Conservation (phyloP, 2,329 filamentous ascomycete species). For the Chrysosporium queenslandicum region DNA sequence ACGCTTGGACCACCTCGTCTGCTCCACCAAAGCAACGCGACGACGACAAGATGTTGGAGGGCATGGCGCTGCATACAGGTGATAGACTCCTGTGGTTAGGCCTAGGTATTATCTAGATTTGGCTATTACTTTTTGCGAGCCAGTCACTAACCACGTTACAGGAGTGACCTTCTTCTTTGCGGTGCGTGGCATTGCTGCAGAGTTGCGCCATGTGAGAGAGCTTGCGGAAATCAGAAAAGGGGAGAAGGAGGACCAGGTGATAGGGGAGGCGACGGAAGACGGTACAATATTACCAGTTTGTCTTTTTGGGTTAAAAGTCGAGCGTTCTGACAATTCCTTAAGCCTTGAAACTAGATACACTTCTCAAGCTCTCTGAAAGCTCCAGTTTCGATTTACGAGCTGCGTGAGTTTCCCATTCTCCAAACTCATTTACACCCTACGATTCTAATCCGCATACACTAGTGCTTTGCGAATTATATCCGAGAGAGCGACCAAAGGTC, state of each 20-base stretch:
- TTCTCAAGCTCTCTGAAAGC: slow-evolving; percentile 57
- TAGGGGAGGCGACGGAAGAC: slow-evolving; percentile 66
- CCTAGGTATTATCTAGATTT: slow-evolving; percentile 24
- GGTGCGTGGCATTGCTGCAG: slow-evolving; percentile 48
- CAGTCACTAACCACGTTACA: slow-evolving; percentile 17
- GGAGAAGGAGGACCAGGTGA: slow-evolving; percentile 60
- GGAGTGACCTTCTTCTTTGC: slow-evolving; percentile 41
- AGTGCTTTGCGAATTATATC: slow-evolving; percentile 38
- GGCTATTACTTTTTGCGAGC: not conserved
- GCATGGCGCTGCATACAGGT: slow-evolving; percentile 29
- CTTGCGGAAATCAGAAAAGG: slow-evolving; percentile 52
- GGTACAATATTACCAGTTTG: slow-evolving; percentile 24
- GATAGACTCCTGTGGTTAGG: slow-evolving; percentile 34
- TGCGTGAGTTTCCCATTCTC: slow-evolving; percentile 48
- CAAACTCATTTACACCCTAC: not conserved
- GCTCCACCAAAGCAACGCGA: slow-evolving; percentile 6
- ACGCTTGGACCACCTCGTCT: slow-evolving; percentile 11
- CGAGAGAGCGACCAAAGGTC: slow-evolving; percentile 35
- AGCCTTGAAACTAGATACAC: slow-evolving; percentile 54
- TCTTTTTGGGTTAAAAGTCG: not conserved
- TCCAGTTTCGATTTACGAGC: slow-evolving; percentile 64
- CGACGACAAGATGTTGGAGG: slow-evolving; percentile 11
- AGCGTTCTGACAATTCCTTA: slow-evolving; percentile 18
- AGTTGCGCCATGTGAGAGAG: slow-evolving; percentile 32
- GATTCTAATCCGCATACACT: not conserved